Evolutionary conservation across 2,329 filamentous ascomycete genomes (phyloP).

Genomic region (Magnaporthiopsis incrustans): DNA sequence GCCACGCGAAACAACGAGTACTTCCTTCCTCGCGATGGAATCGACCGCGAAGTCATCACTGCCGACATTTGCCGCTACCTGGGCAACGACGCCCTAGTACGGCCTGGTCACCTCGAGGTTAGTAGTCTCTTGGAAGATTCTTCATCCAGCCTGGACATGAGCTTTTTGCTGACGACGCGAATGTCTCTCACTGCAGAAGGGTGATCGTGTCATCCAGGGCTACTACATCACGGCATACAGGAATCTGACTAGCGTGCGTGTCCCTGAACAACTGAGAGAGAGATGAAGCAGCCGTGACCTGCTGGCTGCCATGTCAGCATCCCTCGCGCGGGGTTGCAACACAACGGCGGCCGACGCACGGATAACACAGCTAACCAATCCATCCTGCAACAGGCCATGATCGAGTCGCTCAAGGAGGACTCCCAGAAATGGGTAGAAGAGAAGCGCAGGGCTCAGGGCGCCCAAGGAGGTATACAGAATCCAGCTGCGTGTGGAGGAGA

Average conservation of each 20-base stretch:
- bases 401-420: constrained; percentile 54
- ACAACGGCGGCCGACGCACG: no score
- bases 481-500: constrained; percentile 16
- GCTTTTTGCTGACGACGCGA: constrained; percentile 5
- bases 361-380: neutral
- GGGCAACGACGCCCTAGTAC: constrained; percentile 73
- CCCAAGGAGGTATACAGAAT: constrained; percentile 46
- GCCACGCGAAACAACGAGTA: constrained; percentile 57
- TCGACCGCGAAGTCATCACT: constrained; percentile 77
- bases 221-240: constrained; percentile 75
- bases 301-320: no score
- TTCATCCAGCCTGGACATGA: constrained; percentile 52
- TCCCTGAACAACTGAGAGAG: neutral
- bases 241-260: constrained; percentile 66
- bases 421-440: constrained; percentile 55
- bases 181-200: constrained; percentile 12
- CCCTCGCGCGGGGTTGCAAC: no score
- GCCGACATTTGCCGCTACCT: constrained; percentile 79
- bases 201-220: constrained; percentile 55
- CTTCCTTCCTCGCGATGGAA: constrained; percentile 72
- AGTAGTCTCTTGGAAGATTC: neutral
- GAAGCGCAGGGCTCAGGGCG: constrained; percentile 43
- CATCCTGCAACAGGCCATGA: constrained; percentile 44
- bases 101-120: constrained; percentile 46
- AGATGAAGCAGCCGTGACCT: no score